Evolutionary conservation across 306 rosid genomes (phyloP), one percentile per base, ranked within the genome.

Genomic region (Comarum palustre): DNA sequence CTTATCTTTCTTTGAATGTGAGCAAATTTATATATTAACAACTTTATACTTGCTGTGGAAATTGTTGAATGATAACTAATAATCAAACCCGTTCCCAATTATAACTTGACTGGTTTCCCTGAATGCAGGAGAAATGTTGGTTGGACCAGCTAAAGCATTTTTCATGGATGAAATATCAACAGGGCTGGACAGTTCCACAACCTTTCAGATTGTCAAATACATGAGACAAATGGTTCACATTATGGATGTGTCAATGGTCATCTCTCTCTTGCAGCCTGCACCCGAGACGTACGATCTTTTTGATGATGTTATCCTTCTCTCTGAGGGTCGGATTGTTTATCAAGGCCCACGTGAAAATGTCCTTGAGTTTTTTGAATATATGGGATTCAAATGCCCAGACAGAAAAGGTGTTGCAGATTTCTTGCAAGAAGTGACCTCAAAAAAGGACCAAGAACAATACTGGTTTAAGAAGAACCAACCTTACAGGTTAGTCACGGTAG

Each of bases 81-180:
- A 38, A 38, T 38, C 42, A 38, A 38, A 38, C 42, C 42, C 9
- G 7, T 38, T 38, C 10, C 42, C 42, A 38, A 8, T 38, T 5
- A 7, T 38, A 57, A 25, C 19, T 24, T 25, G 17, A 25, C 4
- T 31, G 62, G 27, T 57, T 57, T 7, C 45, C 25, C 62, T 25
- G 14, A 24, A 24, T 24, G 34, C 62, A 76, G 80, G 83, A 48
- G 95, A 87, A 75, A 87, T 89, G 80, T 89, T 34, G 39, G 39
- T 34, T 47, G 86, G 91, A 34, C 90, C 88, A 36, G 82, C 73
- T 25, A 89, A 72, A 76, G 86, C 84, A 14, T 73, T 89, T 34
- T 8, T 83, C 86, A 89, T 89, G 95, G 95, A 87, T 57, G 95
- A 89, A 74, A 89, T 89, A 81, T 87, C 91, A 46, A 89, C 79